Base-by-base conservation (phyloP, 257 asterid species). In the Nyctanthes arbortristis region DNA sequence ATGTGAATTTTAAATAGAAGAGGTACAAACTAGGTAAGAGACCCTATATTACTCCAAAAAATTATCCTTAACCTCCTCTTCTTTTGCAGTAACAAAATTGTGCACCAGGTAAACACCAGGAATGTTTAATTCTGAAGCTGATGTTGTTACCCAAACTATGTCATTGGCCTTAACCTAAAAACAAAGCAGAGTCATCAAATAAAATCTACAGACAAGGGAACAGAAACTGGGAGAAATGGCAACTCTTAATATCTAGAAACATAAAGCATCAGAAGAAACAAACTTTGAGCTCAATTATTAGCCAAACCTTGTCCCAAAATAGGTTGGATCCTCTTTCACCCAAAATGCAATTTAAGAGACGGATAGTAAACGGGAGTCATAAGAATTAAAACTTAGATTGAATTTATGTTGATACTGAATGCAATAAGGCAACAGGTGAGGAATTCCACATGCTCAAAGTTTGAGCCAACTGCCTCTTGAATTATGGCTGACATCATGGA, bases 91-190 rank as follows among this genome's bases (percentile, higher is more conserved):
- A 59, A 93, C 78, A 73, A 91, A 87, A 74, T 91, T 93, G 6
- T 78, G 90, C 75, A 91, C 36, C 39, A 93, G 81, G 73, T 79
- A 75, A 70, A 93, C 85, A 49, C 99, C 99, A 7, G 96, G 96
- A 84, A 93, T 88, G 70, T 84, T 78, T 68, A 93, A 65, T 30
- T 91, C 96, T 11, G 90, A 83, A 73, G 95, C 95, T 24, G 82
- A 84, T 63, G 79, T 78, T 28, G 96, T 83, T 25, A 89, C 97
- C 39, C 74, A 79, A 83, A 84, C 77, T 33, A 81, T 66, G 47
- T 72, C 88, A 66, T 33, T 67, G 55, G 32, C 65, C 61, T 77
- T 77, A 70, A 80, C 85, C 96, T 88, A 67, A 67, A 69, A 45
- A 45, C 34, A 74, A 45, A 65, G n/a, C 37, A 20, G 63, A 39